Conservation (phyloP, 345 rosid genomes). For the Chamaenerion angustifolium region DNA sequence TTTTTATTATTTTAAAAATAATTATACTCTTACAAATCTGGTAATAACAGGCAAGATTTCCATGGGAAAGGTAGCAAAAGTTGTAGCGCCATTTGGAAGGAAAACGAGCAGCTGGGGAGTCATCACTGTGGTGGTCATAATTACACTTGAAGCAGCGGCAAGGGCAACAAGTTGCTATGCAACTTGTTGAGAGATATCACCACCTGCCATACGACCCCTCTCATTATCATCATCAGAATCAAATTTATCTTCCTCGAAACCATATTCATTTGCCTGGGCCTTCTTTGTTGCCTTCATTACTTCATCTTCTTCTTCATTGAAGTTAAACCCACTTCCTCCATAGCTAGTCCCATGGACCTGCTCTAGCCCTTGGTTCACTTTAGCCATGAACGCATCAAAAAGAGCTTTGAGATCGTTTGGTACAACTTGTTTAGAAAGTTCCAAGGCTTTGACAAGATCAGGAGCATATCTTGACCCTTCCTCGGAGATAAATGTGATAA, state of each 20-base stretch:
- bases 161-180: slow-evolving; percentile 7
- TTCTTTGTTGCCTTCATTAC: slow-evolving; percentile 85
- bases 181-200: slow-evolving; percentile 67
- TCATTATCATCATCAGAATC: slow-evolving; percentile 80
- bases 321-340: slow-evolving; percentile 97
- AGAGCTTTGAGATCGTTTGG: slow-evolving; percentile 79
- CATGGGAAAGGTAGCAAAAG: no score
- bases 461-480: slow-evolving; percentile 94
- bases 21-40: no score
- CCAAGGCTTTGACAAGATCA: slow-evolving; percentile 86
- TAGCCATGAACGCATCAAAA: slow-evolving; percentile 79
- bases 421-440: slow-evolving; percentile 90
- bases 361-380: slow-evolving; percentile 88
- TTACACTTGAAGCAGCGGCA: slow-evolving; percentile 22
- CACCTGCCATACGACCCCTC: slow-evolving; percentile 77
- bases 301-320: slow-evolving; percentile 96
- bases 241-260: slow-evolving; percentile 90
- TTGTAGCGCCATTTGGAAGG: slow-evolving; percentile 13
- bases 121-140: no score
- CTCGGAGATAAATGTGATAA: slow-evolving; percentile 81
- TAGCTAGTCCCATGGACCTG: slow-evolving; percentile 96
- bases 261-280: slow-evolving; percentile 93
- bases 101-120: slow-evolving; percentile 18
- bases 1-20: no score
- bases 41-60: slow-evolving; percentile 15